Evolutionary conservation across 192 early-diverging fungal species (phyloP), one percentile per base, ranked within the genome.

Genomic region (Backusella westeae): DNA sequence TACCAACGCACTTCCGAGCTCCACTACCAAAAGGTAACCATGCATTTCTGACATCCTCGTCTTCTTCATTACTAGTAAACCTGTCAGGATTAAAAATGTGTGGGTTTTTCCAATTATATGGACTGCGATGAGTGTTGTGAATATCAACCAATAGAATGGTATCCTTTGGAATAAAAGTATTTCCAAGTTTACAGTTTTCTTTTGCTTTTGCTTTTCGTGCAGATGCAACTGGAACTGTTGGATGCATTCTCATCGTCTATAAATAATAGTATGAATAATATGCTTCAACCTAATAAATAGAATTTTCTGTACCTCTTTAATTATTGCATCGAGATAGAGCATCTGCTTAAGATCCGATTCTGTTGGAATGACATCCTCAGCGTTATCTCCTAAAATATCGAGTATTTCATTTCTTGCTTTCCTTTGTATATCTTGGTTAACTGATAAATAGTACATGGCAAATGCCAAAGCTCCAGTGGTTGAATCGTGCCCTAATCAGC

Each of bases 21-120:
- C 89, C 90, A 36, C 79, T 82, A 80, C 89, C 83, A 69, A 91
- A 91, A 7, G 90, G 84, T 6, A 86, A 69, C 85, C 87, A 91
- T n/a, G 85, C 32, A 69, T 83, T 81, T 5, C 77, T 34, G 72
- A 8, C 23, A 1, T 74, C 68, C 4, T 53, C n/a, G 6, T 79
- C 78, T 8, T 67, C 49, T 23, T 46, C 44, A 46, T 46, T 21
- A n/a, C 69, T 65, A 0, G 1, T 46, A 29, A 79, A 79, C 34
- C 73, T 39, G 5, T 79, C 73, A 36, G 73, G 73, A 59, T 79
- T 49, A 44, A 79, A 79, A 10, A 67, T 35, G 0, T 69, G 35
- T 29, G 78, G 78, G 14, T 75, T 35, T 19, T 69, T 44, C 73
- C 78, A 79, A 34, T 70, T 26, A 10, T 46, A 19, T 19, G 44